Evolutionary conservation across 1,284 basidiomycete species (phyloP).

Genomic region (Cryptococcus sp.): DNA sequence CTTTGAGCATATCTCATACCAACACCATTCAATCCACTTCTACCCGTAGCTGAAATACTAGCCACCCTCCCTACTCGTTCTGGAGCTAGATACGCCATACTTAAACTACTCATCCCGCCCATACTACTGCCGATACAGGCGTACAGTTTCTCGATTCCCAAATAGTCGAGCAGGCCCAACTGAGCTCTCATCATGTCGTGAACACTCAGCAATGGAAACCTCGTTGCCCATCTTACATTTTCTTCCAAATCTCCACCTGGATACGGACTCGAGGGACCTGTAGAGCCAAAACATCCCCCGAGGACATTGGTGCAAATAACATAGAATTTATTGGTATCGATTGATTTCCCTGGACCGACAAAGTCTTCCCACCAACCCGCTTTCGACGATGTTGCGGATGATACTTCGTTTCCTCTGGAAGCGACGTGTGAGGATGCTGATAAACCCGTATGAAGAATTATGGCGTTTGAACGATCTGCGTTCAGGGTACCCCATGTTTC

Average conservation of each 20-base stretch:
- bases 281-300: slow-evolving; percentile 95
- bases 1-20: slow-evolving; percentile 95
- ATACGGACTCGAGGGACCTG: slow-evolving; percentile 78
- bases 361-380: slow-evolving; percentile 98
- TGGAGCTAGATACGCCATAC: slow-evolving; percentile 90
- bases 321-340: slow-evolving; percentile 91
- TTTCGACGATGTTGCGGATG: slow-evolving; percentile 51
- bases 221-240: slow-evolving; percentile 74
- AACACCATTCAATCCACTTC: slow-evolving; percentile 84
- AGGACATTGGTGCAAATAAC: slow-evolving; percentile 96
- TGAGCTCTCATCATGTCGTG: slow-evolving; percentile 96
- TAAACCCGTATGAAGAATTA: slow-evolving; percentile 94
- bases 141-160: slow-evolving; percentile 80
- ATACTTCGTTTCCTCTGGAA: slow-evolving; percentile 68
- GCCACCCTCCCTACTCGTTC: slow-evolving; percentile 82
- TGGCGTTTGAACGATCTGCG: slow-evolving; percentile 73
- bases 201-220: slow-evolving; percentile 85
- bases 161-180: slow-evolving; percentile 76
- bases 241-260: slow-evolving; percentile 47
- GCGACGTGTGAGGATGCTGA: slow-evolving; percentile 95
- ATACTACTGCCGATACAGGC: slow-evolving; percentile 91
- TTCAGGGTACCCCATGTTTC: slow-evolving; percentile 96
- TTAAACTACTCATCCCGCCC: slow-evolving; percentile 97
- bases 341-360: slow-evolving; percentile 86
- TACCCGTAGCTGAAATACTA: slow-evolving; percentile 88